Base-by-base conservation (phyloP, 768 basidiomycete species). In the Rhizopogon vesiculosus region DNA sequence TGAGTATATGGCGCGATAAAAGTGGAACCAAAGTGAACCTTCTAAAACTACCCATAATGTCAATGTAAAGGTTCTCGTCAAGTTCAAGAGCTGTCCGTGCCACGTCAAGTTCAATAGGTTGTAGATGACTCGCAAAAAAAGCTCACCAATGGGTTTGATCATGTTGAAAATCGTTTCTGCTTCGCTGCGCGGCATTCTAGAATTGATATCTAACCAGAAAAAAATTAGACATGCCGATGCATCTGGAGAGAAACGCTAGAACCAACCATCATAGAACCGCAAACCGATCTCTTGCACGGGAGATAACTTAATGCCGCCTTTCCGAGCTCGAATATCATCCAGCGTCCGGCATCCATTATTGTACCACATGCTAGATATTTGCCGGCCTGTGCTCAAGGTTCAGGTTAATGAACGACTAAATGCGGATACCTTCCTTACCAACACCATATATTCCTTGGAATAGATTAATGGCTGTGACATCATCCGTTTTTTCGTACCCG, bases 41-140 rank as follows among this genome's bases (percentile, higher is more conserved):
- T 62, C 94, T 74, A 67, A 87, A 98, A 59, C 91, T 93, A 1
- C 94, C 95, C 94, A 96, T 95, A 46, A 95, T 86, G 49, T 93
- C 85, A 9, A 97, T 71, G 63, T 81, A 84, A 25, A 95, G 65
- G 51, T 81, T 80, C 5, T 81, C 72, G 63, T 95, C 93, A 33
- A 96, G 76, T 1, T 69, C 71, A 9, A 89, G 76, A 2, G 91
- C 93, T 92, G 58, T 5, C 48, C 43, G 2, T 18, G n/a, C 12
- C 53, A 42, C 3, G 40, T 45, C 42, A 60, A 28, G 45, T 42
- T 25, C 18, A 12, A 18, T 5, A 39, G 1, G 15, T 13, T 13
- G 35, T 13, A 18, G 13, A 35, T 38, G 18, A 51, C 28, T 28
- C 5, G 29, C 15, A 46, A 15, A n/a, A 31, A 49, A 42, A 31